A percentile compares a stretch with the other conserved stretches of the same genome.
phyloP scores from a whole-genome alignment of 2,329 filamentous ascomycete species.

The Aureobasidium musti region DNA sequence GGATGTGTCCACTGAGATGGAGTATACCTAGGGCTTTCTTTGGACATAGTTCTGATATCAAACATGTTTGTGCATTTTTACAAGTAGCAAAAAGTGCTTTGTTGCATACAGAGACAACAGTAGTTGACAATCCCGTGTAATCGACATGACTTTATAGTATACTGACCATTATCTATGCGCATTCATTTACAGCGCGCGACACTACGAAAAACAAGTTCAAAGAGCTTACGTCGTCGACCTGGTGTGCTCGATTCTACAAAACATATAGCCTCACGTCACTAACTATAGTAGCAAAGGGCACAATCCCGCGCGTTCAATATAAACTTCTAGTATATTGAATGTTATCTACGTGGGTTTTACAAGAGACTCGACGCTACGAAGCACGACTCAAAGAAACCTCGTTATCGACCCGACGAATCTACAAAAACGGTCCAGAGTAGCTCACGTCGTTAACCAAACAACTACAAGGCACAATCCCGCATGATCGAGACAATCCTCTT shows the following conservation, averaged over 20 bases:
- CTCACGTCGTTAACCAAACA: too few species aligned
- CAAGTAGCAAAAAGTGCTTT: neutral
- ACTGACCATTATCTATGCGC: neutral
- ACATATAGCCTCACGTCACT: too few species aligned
- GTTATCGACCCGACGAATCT: neutral
- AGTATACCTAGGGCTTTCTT: neutral
- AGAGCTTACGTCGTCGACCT: neutral
- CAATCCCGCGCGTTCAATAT: neutral
- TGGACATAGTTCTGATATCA: neutral
- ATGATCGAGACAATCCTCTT: neutral
- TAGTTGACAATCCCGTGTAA: neutral
- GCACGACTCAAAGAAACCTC: neutral
- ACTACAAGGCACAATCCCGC: too few species aligned
- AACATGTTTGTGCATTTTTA: neutral
- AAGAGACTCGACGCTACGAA: neutral
- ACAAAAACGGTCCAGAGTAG: too few species aligned
- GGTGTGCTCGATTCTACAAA: too few species aligned
- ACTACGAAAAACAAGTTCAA: neutral
- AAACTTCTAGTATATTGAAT: neutral
- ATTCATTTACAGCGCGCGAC: neutral
- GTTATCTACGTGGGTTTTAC: neutral
- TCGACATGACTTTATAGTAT: neutral
- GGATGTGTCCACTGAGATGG: neutral
- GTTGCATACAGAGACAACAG: neutral
- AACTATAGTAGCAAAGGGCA: neutral